Evolutionary conservation across 2,329 filamentous ascomycete genomes (phyloP), one percentile per base, ranked within the genome.

Genomic region (Emericellopsis cladophorae): DNA sequence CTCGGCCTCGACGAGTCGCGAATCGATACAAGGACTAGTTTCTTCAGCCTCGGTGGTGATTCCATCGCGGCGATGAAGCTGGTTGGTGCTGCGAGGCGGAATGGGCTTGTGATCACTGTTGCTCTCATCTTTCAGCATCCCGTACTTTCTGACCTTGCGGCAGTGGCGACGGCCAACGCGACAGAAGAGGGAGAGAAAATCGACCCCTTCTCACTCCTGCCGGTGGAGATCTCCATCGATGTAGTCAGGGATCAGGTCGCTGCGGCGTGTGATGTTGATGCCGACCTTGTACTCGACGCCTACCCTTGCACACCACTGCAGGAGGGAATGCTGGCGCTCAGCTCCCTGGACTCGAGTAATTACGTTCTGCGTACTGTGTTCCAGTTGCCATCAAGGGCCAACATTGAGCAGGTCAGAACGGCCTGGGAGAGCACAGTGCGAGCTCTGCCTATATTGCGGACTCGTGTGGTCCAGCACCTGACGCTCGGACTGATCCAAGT

Each of bases 251-350:
- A 44, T 0, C 64, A 68, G 12, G 60, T 60, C 9, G 60, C 65
- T 6, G 48, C 46, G n/a, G 53, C 66, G 7, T 71, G 68, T 44
- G 54, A 48, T 4, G 48, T 68, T 9, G 51, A 54, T 2, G 42
- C 52, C 7, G 45, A 51, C 2, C 38, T 40, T 16, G 53, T 74
- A 5, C 66, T 72, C 38, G 71, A 77, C 43, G 52, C 72, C 0
- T 76, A 73, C 41, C 71, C 72, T 2, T 74, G 69, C 53, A 71
- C 70, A 0, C 65, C 70, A 0, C 55, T 74, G 1, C 72, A 77
- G 44, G 70, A 74, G 49, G 69, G 66, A 2, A 59, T 76, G 2
- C 67, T 76, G 58, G 68, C 70, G 1, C 51, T 76, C 6, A 70
- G 71, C 3, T 60, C 64, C 43, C 71, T 70, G 49, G 58, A 67